Evolutionary conservation across 192 early-diverging fungal genomes (phyloP).

Genomic region (Chytriomyces hyalinus): DNA sequence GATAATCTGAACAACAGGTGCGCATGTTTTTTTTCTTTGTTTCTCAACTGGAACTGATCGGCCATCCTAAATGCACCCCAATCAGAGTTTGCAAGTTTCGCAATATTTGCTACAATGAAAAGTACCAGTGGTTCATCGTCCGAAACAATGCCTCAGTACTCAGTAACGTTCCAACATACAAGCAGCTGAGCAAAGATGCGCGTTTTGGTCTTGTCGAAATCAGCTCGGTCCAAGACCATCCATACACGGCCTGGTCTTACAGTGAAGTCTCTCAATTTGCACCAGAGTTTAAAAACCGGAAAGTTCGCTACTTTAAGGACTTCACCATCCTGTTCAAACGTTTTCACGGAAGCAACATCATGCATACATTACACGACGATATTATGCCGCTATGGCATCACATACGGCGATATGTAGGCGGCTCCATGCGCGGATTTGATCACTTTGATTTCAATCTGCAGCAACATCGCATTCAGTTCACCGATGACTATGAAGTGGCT

Average conservation of each 20-base stretch:
- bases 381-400: slow-evolving; percentile 48
- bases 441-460: slow-evolving; percentile 44
- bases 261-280: slow-evolving; percentile 49
- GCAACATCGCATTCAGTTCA: slow-evolving; percentile 46
- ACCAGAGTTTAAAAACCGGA: slow-evolving; percentile 42
- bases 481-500: slow-evolving; percentile 44
- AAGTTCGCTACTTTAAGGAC: slow-evolving; percentile 50
- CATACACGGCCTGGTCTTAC: slow-evolving; percentile 46
- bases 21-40: background rate
- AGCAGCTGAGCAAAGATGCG: slow-evolving; percentile 26
- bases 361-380: slow-evolving; percentile 63
- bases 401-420: slow-evolving; percentile 45
- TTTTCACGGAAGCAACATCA: slow-evolving; percentile 57
- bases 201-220: slow-evolving; percentile 46
- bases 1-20: slow-evolving; percentile 28
- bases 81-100: slow-evolving; percentile 51
- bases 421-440: slow-evolving; percentile 1
- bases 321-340: slow-evolving; percentile 50
- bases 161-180: slow-evolving; percentile 38
- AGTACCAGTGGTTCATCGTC: slow-evolving; percentile 53
- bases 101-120: slow-evolving; percentile 52
- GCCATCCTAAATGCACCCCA: background rate
- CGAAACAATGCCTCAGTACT: slow-evolving; percentile 47
- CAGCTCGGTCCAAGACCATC: slow-evolving; percentile 46
- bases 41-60: background rate